These are phyloP conservation scores for Dovyalis caffra DNA, from an alignment of 345 rosid genomes.

Conservation along the genomic window DNA sequence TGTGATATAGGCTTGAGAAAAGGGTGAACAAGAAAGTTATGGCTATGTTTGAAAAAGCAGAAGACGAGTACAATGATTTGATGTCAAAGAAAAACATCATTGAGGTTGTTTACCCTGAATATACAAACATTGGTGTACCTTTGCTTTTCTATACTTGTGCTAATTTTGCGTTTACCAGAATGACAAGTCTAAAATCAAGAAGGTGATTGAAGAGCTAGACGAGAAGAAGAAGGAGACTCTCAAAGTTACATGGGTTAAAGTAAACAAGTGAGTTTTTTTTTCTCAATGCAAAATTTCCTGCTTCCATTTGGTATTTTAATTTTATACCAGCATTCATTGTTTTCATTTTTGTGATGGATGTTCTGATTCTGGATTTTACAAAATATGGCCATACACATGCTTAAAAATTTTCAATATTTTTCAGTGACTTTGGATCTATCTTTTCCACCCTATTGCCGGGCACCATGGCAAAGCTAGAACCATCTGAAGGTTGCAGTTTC, in stretches of 20 bases:
- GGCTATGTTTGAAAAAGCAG: slow-evolving; percentile 99
- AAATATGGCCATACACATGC: neutral
- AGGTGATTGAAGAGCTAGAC: slow-evolving; percentile 94
- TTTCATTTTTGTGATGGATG: slow-evolving; percentile 6
- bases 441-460: slow-evolving; percentile 93
- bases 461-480: slow-evolving; percentile 83
- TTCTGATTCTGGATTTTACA: neutral
- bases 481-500: slow-evolving; percentile 85
- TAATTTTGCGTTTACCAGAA: slow-evolving; percentile 39
- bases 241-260: slow-evolving; percentile 94
- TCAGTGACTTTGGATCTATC: slow-evolving; percentile 91
- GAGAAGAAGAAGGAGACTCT: slow-evolving; percentile 96
- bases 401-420: neutral
- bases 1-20: slow-evolving; percentile 66
- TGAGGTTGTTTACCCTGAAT: slow-evolving; percentile 56
- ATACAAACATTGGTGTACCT: slow-evolving; percentile 14
- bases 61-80: slow-evolving; percentile 87
- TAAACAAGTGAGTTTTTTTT: slow-evolving; percentile 51
- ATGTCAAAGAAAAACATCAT: slow-evolving; percentile 81
- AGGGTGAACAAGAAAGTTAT: slow-evolving; percentile 98
- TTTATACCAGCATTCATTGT: neutral
- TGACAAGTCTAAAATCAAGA: slow-evolving; percentile 86
- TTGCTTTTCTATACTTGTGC: slow-evolving; percentile 14
- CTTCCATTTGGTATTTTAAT: neutral
- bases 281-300: neutral